Conservation (phyloP, 148 eudicot species). For the Rhododendron mucronatum region DNA sequence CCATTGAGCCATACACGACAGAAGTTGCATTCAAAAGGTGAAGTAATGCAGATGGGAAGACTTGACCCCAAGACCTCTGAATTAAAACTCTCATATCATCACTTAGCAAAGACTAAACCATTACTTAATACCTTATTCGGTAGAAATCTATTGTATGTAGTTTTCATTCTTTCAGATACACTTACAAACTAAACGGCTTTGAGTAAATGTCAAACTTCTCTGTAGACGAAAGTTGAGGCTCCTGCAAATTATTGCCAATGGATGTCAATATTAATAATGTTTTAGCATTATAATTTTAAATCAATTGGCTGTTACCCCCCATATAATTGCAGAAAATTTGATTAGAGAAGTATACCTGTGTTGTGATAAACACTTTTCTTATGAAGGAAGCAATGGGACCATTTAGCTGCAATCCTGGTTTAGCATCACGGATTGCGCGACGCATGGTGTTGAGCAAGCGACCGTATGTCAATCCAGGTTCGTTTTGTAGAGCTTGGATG, state of each 20-base stretch:
- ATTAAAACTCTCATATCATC: background rate
- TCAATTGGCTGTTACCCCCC: too few species aligned
- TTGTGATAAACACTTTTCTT: conserved; percentile 1
- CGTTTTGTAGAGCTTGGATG: conserved; percentile 32
- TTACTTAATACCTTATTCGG: background rate
- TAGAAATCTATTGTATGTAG: background rate
- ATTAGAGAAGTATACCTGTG: conserved; percentile 13
- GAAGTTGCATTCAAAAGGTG: background rate
- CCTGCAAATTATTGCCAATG: conserved; percentile 14
- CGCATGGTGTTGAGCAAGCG: conserved; percentile 27
- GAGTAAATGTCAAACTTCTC: conserved; percentile 21
- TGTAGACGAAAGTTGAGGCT: conserved; percentile 32
- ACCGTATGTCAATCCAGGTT: conserved; percentile 29
- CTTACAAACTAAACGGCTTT: conserved; percentile 8
- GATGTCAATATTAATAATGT: background rate
- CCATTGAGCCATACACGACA: background rate
- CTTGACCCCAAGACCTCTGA: background rate
- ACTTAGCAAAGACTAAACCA: background rate
- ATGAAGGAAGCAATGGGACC: conserved; percentile 23
- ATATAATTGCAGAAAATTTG: background rate
- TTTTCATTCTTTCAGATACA: background rate
- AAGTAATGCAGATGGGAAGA: background rate
- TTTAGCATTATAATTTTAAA: background rate
- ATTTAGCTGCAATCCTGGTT: conserved; percentile 10
- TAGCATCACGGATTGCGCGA: conserved; percentile 14